A percentile compares a stretch with the other conserved stretches of the same genome.
These are phyloP conservation scores for Vigna mungo DNA, from an alignment of 306 rosid genomes.

Conservation along the genomic window DNA sequence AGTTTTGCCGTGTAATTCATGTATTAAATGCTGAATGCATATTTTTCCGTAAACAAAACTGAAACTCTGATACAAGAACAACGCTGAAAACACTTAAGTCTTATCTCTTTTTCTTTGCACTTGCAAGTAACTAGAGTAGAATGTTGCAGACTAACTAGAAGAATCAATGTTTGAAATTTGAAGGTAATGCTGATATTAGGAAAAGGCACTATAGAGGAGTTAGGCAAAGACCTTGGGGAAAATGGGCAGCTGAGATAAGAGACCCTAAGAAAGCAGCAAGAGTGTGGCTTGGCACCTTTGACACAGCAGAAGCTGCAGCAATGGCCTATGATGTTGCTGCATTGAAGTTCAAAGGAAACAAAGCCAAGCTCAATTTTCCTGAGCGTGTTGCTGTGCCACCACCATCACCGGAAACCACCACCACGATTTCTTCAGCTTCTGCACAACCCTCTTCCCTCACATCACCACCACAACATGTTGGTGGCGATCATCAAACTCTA, in stretches of 20 bases:
- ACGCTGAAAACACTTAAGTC: neutral
- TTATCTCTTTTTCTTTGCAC: neutral
- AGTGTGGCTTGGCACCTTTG: constrained; percentile 69
- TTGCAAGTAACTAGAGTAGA: neutral
- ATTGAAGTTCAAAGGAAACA: constrained; percentile 54
- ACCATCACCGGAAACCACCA: neutral
- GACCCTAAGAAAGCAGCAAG: constrained; percentile 63
- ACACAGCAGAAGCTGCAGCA: constrained; percentile 67
- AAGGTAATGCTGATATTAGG: constrained; percentile 24
- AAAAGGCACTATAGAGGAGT: constrained; percentile 62
- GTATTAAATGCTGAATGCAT: too few relatives aligned
- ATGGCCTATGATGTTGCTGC: constrained; percentile 63
- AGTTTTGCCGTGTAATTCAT: too few relatives aligned
- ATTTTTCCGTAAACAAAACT: neutral
- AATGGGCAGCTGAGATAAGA: constrained; percentile 67
- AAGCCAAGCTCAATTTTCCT: constrained; percentile 63
- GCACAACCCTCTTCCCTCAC: neutral
- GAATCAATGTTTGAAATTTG: neutral
- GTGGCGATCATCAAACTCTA: neutral
- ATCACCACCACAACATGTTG: neutral
- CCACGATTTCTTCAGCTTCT: neutral
- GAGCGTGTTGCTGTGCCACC: constrained; percentile 30
- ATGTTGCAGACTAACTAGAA: neutral
- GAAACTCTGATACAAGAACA: neutral
- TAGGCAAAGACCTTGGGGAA: constrained; percentile 64